Evolutionary conservation across 164 flowering plant species (phyloP), one percentile per base, ranked within the genome.

Genomic region (Dillenia suffruticosa): DNA sequence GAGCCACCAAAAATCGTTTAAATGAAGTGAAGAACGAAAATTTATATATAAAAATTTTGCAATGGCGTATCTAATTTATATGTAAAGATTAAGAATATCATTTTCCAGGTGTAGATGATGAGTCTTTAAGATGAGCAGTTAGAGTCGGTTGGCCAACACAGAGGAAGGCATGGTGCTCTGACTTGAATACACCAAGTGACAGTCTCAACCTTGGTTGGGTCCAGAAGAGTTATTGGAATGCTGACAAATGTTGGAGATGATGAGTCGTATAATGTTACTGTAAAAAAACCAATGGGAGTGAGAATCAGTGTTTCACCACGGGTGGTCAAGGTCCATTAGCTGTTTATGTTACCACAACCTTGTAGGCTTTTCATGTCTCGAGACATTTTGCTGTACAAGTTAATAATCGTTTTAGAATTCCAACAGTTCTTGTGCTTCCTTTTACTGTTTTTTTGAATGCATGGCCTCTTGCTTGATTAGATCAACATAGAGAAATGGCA

Each of bases 141-240:
- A 85, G 88, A 4, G 56, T 69, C 1, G 82, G 76, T 26, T 84
- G 84, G 62, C 77, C 82, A 8, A 46, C 46, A 7, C 51, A 57
- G 44, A 64, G 44, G 51, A 65, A 62, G 50, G 46, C 55, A 19
- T 79, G 82, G 81, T 84, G 85, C 62, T 84, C 88, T 8, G 85
- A 81, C 49, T 70, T 84, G 69, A 84, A 84, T 66, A 70, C 75
- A 0, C 62, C 82, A 16, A 81, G 65, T 81, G 17, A 83, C 82
- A 9, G 70, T 81, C 32, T 81, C 85, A 7, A 76, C 70, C 51
- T 63, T 84, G 65, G 79, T 81, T 19, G 84, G 88, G n/a, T 67
- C 81, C 13, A 81, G 85, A 63, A 76, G 51, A 56, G 80, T 84
- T 43, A 48, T 49, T 7, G 57, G 88, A 55, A 61, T 57, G 58